Percentiles rank a stretch among this genome's conserved stretches.
phyloP scores from a whole-genome alignment of 331 rosid species.

The Arachis monticola region DNA sequence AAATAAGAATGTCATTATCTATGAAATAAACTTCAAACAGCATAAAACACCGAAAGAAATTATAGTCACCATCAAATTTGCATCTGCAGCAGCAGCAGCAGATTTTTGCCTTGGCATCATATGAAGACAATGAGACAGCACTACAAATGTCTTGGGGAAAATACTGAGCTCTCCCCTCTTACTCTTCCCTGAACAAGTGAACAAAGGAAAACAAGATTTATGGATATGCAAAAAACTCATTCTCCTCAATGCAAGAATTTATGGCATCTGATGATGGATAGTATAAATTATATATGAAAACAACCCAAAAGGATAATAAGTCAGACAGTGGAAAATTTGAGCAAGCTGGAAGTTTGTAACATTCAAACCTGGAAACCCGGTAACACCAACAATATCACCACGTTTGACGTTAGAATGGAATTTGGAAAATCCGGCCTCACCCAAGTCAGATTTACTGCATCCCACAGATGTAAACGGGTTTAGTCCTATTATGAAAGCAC shows the following conservation, averaged over 20 bases:
- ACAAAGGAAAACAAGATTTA: not conserved
- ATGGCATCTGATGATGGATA: not conserved
- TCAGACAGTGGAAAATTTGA: not conserved
- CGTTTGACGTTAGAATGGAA: constrained; percentile 87
- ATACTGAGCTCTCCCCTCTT: constrained; percentile 96
- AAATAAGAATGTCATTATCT: constrained; percentile 12
- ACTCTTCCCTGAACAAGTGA: constrained; percentile 70
- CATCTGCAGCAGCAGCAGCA: constrained; percentile 63
- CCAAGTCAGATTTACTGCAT: constrained; percentile 74
- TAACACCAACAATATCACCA: constrained; percentile 89
- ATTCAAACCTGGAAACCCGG: constrained; percentile 87
- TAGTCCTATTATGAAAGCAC: constrained; percentile 3
- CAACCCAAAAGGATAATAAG: constrained; percentile 2
- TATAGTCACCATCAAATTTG: constrained; percentile 55
- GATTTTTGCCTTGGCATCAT: constrained; percentile 94
- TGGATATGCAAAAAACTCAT: not conserved
- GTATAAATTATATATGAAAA: not conserved
- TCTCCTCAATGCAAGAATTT: not conserved
- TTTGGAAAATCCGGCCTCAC: constrained; percentile 71
- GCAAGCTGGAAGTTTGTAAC: constrained; percentile 11
- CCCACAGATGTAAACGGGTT: constrained; percentile 33
- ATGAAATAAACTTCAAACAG: constrained; percentile 24
- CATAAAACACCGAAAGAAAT: constrained; percentile 11
- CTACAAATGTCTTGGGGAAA: constrained; percentile 70
- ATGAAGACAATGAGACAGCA: constrained; percentile 85